Evolutionary conservation across 768 basidiomycete genomes (phyloP).

Genomic region (Lentinula lateritia): DNA sequence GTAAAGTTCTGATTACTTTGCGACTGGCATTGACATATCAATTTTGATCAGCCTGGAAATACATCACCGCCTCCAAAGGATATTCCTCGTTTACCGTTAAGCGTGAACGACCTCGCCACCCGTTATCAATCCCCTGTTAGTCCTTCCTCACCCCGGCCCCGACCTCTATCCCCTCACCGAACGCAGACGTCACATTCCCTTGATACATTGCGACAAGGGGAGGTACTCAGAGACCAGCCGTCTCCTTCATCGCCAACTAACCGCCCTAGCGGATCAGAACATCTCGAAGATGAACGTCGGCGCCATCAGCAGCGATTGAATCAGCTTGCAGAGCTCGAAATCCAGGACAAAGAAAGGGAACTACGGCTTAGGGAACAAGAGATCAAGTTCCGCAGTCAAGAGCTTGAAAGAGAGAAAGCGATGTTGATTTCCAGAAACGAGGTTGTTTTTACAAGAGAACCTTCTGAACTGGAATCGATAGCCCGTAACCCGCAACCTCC

Average conservation of each 20-base stretch:
- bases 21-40: slow-evolving; percentile 1
- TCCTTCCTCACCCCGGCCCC: slow-evolving; percentile 29
- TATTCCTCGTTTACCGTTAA: slow-evolving; percentile 56
- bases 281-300: slow-evolving; percentile 7
- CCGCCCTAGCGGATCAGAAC: background rate
- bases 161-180: slow-evolving; percentile 27
- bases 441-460: slow-evolving; percentile 8
- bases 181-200: slow-evolving; percentile 16
- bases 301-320: slow-evolving; percentile 38
- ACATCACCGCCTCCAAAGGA: slow-evolving; percentile 55
- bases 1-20: slow-evolving; percentile 18
- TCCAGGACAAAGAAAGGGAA: slow-evolving; percentile 50
- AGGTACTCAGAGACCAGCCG: slow-evolving; percentile 13
- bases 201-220: slow-evolving; percentile 15
- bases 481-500: slow-evolving; percentile 4
- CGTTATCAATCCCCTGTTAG: slow-evolving; percentile 36
- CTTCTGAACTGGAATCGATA: slow-evolving; percentile 13
- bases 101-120: slow-evolving; percentile 58
- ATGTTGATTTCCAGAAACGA: slow-evolving; percentile 22
- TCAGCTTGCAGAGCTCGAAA: slow-evolving; percentile 46
- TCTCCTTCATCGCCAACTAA: slow-evolving; percentile 3
- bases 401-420: slow-evolving; percentile 53
- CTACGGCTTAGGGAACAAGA: slow-evolving; percentile 50
- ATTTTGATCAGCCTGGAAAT: slow-evolving; percentile 36
- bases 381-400: slow-evolving; percentile 44